Base-by-base conservation (phyloP, 768 basidiomycete species). In the Rhizopogon vesiculosus region DNA sequence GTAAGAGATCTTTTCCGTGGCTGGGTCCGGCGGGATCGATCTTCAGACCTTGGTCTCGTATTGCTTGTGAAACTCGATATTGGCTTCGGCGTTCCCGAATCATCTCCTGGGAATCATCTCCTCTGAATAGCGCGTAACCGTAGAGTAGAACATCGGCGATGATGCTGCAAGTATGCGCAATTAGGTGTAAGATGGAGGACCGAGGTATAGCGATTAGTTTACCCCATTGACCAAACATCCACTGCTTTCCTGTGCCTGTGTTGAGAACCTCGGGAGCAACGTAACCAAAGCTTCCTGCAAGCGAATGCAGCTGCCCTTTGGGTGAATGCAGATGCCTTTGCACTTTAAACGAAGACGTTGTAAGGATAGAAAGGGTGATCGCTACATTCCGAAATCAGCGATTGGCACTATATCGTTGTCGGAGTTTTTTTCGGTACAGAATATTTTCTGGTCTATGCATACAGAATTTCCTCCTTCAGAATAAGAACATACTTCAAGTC, bases 321-420 rank as follows among this genome's bases (percentile, higher is more conserved):
- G 25, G 25, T 0, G 83, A 77, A 57, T 89, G 82, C 2, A 93
- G 73, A 60, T 93, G 91, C 64, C n/a, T 93, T 93, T 10, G 92
- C 91, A 53, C 91, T 93, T 46, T 28, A 42, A 3, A 40, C 15
- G 38, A 55, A 46, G 54, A 35, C 39, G 13, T 39, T 31, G 31
- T 9, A 45, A 53, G 19, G 29, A 45, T 25, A 53, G 22, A 51
- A 18, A 22, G 43, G 16, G 29, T 72, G 18, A 4, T 13, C n/a
- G 86, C n/a, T 61, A 93, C 91, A 99, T 98, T 61, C 97, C 97
- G 65, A 99, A 99, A 71, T 98, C 97, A 6, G 85, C 95, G 42
- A 98, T 93, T 22, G 22, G 22, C 54, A 99, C 95, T 48, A 98
- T 80, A 59, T 89, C 89, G n/a, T 90, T 91, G 16, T 87, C 77